Evolutionary conservation across 441 rosid genomes (phyloP).

Genomic region (Syzygium malaccense): DNA sequence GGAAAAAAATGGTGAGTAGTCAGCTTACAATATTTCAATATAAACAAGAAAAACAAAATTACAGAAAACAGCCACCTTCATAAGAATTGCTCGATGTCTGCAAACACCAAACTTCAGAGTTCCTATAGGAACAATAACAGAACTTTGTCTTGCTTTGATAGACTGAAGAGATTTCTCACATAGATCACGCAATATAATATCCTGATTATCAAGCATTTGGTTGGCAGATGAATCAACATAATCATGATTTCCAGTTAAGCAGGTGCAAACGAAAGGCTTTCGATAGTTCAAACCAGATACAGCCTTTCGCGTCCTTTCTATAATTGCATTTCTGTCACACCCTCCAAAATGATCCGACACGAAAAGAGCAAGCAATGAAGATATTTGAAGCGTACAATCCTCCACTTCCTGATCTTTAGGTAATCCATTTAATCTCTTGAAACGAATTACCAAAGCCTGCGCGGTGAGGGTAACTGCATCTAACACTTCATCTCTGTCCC

Average conservation of each 20-base stretch:
- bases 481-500: conserved; percentile 78
- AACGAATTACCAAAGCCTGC: conserved; percentile 46
- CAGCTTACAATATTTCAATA: conserved; percentile 4
- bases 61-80: conserved; percentile 56
- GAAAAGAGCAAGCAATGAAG: conserved; percentile 81
- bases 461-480: conserved; percentile 80
- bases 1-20: conserved; percentile 5
- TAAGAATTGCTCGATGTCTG: conserved; percentile 86
- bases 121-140: conserved; percentile 83
- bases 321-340: conserved; percentile 56
- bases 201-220: conserved; percentile 31
- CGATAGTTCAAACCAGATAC: conserved; percentile 78
- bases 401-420: conserved; percentile 30
- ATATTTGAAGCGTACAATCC: conserved; percentile 48
- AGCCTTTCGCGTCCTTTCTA: conserved; percentile 66
- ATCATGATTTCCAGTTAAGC: conserved; percentile 69
- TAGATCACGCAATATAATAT: conserved; percentile 53
- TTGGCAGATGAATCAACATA: conserved; percentile 22
- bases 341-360: conserved; percentile 99
- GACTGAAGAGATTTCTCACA: conserved; percentile 77
- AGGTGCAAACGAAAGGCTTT: conserved; percentile 90
- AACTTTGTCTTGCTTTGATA: conserved; percentile 56
- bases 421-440: conserved; percentile 44
- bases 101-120: conserved; percentile 83
- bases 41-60: neutral